A percentile compares a stretch with the other conserved stretches of the same genome.
These are phyloP conservation scores for Xylaria arbuscula DNA, from an alignment of 2,329 filamentous ascomycete species.

Conservation along the genomic window DNA sequence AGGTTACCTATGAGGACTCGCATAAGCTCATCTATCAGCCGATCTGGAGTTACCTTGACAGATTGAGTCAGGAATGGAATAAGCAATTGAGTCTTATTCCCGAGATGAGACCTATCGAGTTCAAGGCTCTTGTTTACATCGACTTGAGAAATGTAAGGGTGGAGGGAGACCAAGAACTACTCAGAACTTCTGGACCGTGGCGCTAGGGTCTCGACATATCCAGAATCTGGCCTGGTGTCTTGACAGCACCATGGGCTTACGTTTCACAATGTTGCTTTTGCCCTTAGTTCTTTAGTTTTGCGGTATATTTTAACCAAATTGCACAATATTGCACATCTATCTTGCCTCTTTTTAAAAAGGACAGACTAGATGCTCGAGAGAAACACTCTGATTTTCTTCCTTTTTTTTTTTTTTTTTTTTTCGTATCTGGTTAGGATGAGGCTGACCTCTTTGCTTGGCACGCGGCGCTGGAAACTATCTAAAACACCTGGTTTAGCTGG, in stretches of 20 bases:
- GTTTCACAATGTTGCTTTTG: background rate
- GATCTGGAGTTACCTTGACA: background rate
- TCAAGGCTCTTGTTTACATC: slow-evolving; percentile 1
- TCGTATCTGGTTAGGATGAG: too few relatives aligned
- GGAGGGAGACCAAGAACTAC: background rate
- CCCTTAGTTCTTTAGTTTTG: too few relatives aligned
- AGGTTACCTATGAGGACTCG: slow-evolving; percentile 24
- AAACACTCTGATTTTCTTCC: too few relatives aligned
- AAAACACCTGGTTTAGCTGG: too few relatives aligned
- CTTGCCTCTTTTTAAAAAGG: too few relatives aligned
- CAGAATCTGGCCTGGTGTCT: background rate
- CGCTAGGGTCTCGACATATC: background rate
- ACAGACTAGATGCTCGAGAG: too few relatives aligned
- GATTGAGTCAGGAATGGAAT: background rate
- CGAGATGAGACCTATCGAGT: background rate
- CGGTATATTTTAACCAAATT: too few relatives aligned
- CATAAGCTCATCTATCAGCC: background rate
- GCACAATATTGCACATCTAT: too few relatives aligned
- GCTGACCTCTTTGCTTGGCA: too few relatives aligned
- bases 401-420: too few relatives aligned
- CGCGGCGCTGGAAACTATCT: too few relatives aligned
- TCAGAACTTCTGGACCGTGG: background rate
- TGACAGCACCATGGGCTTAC: background rate
- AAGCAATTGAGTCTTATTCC: background rate
- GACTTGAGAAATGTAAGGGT: slow-evolving; percentile 2